These are phyloP conservation scores for Mycena polygramma DNA, from an alignment of 768 basidiomycete genomes.

Conservation along the genomic window DNA sequence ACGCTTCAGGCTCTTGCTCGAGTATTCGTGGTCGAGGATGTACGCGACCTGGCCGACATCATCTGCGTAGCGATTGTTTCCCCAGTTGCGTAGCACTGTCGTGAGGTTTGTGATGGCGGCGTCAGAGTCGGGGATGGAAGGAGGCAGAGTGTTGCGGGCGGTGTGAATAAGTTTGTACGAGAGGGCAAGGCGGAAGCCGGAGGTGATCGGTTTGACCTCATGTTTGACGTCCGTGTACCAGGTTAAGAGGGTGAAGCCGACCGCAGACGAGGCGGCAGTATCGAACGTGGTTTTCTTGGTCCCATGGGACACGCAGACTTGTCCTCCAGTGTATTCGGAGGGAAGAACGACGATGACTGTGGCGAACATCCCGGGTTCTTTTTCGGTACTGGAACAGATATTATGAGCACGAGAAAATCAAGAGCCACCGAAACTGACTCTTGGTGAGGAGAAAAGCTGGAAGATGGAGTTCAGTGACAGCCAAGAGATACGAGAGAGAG, in stretches of 20 bases:
- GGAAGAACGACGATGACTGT: conserved; percentile 63
- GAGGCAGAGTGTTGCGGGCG: conserved; percentile 43
- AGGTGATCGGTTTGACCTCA: conserved; percentile 62
- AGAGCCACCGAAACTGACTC: conserved; percentile 50
- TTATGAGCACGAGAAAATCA: not conserved
- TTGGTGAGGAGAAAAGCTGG: conserved; percentile 60
- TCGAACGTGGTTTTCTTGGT: conserved; percentile 51
- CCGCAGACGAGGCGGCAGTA: conserved; percentile 46
- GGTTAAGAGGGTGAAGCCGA: conserved; percentile 54
- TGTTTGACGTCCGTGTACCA: conserved; percentile 69
- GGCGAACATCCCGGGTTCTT: conserved; percentile 64
- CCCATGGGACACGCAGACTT: conserved; percentile 58
- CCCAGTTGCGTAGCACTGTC: conserved; percentile 55
- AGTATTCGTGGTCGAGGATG: conserved; percentile 47
- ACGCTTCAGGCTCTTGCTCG: conserved; percentile 37
- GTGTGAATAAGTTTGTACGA: conserved; percentile 66
- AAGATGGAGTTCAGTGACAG: conserved; percentile 13
- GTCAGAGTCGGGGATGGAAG: conserved; percentile 45
- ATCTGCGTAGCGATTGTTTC: conserved; percentile 38
- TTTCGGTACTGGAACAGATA: conserved; percentile 54
- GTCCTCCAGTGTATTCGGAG: conserved; percentile 60
- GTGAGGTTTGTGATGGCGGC: conserved; percentile 41
- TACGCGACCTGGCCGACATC: conserved; percentile 45
- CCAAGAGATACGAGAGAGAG: not conserved
- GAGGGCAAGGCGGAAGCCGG: conserved; percentile 64